A percentile compares a stretch with the other conserved stretches of the same genome.
Evolutionary conservation across 371 early-diverging fungal species (phyloP).

Genomic region (Chytridium lagenaria): DNA sequence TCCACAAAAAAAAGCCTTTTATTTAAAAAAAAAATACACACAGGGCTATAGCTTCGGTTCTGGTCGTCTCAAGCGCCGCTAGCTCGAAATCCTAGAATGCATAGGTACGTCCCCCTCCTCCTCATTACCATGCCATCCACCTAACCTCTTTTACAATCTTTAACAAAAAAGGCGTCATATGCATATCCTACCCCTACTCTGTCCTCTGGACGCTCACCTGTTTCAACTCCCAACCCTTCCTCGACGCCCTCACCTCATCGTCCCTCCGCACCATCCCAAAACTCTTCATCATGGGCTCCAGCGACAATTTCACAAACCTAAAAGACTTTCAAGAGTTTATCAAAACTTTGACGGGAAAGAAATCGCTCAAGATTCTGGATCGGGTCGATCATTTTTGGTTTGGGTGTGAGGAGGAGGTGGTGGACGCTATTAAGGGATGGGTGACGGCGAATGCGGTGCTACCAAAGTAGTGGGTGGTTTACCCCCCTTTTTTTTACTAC

Average conservation of each 20-base stretch:
- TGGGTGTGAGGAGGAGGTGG: slow-evolving; percentile 16
- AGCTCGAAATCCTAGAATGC: slow-evolving; percentile 33
- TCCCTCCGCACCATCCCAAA: neutral
- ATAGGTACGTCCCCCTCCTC: slow-evolving; percentile 12
- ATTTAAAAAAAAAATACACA: neutral
- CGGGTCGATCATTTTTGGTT: slow-evolving; percentile 39
- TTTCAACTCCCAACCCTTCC: slow-evolving; percentile 22
- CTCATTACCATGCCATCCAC: neutral
- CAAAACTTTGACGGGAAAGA: neutral
- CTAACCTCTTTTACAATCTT: neutral
- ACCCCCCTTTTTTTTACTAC: no score
- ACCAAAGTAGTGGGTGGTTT: neutral
- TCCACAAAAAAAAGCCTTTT: no score
- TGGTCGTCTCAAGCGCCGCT: slow-evolving; percentile 14
- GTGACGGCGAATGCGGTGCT: neutral
- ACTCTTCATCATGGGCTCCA: slow-evolving; percentile 22
- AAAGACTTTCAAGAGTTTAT: slow-evolving; percentile 22
- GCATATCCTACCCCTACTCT: slow-evolving; percentile 33
- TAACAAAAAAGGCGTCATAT: slow-evolving; percentile 21
- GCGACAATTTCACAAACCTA: slow-evolving; percentile 32
- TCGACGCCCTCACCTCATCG: slow-evolving; percentile 17
- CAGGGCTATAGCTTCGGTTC: slow-evolving; percentile 35
- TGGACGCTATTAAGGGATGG: slow-evolving; percentile 5
- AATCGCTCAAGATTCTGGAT: slow-evolving; percentile 11
- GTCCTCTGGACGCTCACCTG: slow-evolving; percentile 39